Base-by-base conservation (phyloP, 352 stramenopile species). In the Phytophthora tentaculata region DNA sequence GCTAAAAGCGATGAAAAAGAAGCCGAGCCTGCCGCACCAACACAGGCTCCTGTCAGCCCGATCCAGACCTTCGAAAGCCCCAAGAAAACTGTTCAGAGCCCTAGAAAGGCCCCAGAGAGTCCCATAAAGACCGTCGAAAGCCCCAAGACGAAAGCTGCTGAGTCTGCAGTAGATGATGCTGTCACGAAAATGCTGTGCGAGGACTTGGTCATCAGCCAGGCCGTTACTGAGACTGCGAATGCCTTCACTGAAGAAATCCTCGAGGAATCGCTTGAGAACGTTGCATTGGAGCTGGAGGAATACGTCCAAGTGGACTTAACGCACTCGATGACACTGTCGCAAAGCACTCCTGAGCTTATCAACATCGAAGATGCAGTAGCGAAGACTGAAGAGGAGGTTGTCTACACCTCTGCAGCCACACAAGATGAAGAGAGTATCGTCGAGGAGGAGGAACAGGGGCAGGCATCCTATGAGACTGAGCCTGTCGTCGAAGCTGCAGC, bases 251-350 rank as follows among this genome's bases (percentile, higher is more conserved):
- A 77, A 12, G 70, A 85, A 6, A 54, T 84, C 8, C 61, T 92
- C 35, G 65, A 76, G 22, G 69, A 82, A 45, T 85, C 81, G 14
- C 61, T 88, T 49, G 73, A 73, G 51, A 89, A 69, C 26, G 59
- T 77, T 45, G 73, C 76, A 51, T 61, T 80, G 29, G 79, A 88
- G 37, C 81, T 81, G 41, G 84, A 92, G 12, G 81, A 89, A 51
- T 92, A 88, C 54, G 81, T 92, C 19, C 73, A 89, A 24, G 81
- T 92, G 47, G 82, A 92, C 6, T 66, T 92, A 47, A 89, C 84
- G 7, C 72, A 73, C 47, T 71, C 61, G 29, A 77, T 72, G 76
- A 84, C 59, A 5, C 62, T 81, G 29, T 75, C 53, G 37, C 59
- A 71, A 51, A 74, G 55, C 22, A 74, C 68, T 7, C 58, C 60